Evolutionary conservation across 2,329 filamentous ascomycete species (phyloP).

Genomic region (Coniochaeta pulveracea): DNA sequence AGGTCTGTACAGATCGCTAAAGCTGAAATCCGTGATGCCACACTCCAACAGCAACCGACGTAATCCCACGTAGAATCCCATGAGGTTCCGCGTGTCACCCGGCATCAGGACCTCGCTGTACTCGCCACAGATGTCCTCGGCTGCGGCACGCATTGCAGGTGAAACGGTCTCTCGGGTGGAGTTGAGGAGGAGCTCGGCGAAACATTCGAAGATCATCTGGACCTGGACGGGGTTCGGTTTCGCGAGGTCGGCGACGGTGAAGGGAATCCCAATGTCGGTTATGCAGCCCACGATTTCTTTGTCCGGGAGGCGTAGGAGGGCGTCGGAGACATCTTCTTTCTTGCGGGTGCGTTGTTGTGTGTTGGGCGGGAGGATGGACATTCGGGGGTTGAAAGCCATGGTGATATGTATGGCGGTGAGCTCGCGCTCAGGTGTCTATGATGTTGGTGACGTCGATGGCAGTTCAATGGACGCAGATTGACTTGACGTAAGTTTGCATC

Average conservation of each 20-base stretch:
- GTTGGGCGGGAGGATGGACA: conserved; percentile 46
- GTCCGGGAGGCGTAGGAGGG: conserved; percentile 49
- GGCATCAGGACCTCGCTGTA: conserved; percentile 70
- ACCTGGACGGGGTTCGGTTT: conserved; percentile 93
- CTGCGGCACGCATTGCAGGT: conserved; percentile 86
- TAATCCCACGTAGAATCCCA: conserved; percentile 88
- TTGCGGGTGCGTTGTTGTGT: conserved; percentile 43
- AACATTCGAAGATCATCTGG: conserved; percentile 97
- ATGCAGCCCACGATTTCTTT: conserved; percentile 93
- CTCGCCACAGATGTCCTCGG: conserved; percentile 76
- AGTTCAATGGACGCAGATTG: no score
- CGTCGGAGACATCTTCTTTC: conserved; percentile 48
- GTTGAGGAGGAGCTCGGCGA: conserved; percentile 88
- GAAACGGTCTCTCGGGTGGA: conserved; percentile 87
- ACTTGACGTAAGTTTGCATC: no score
- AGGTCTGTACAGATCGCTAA: conserved; percentile 82
- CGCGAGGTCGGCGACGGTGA: conserved; percentile 74
- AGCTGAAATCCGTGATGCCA: conserved; percentile 86
- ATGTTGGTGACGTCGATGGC: no score
- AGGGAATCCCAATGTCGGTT: conserved; percentile 88
- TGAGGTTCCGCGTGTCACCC: conserved; percentile 79
- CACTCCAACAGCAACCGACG: conserved; percentile 74
- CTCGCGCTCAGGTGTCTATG: no score
- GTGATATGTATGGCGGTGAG: no score
- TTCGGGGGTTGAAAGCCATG: conserved; percentile 49